Percentiles rank a stretch among this genome's conserved stretches.
Evolutionary conservation across 441 rosid species (phyloP).

Genomic region (Isatis lusitanica): DNA sequence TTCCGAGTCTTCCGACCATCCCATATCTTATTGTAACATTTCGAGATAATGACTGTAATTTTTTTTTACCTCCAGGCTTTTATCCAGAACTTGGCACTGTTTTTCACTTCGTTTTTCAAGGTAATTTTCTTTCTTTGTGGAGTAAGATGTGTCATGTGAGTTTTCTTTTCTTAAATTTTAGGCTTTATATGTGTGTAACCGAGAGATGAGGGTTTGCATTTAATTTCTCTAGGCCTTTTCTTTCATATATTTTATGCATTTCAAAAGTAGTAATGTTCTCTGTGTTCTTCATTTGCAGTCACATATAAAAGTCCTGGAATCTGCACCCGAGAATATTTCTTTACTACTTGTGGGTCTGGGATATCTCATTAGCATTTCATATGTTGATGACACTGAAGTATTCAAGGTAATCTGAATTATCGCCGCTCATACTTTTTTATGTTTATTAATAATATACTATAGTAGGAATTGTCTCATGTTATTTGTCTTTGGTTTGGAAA

Average conservation of each 20-base stretch:
- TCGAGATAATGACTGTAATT: not conserved
- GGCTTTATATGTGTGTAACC: constrained; percentile 4
- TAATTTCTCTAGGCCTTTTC: not conserved
- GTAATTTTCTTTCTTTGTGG: constrained; percentile 39
- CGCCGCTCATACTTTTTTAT: not conserved
- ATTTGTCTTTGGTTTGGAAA: constrained; percentile 4
- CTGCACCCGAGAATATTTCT: constrained; percentile 65
- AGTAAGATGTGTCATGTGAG: not conserved
- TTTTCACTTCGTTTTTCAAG: constrained; percentile 96
- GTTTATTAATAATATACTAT: not conserved
- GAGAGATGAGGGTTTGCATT: not conserved
- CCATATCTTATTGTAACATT: not conserved
- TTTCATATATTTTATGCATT: not conserved
- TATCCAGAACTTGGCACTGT: constrained; percentile 96
- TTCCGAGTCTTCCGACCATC: not conserved
- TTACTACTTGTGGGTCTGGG: constrained; percentile 80
- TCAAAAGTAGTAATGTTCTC: not conserved
- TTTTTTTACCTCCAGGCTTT: constrained; percentile 68
- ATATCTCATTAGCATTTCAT: constrained; percentile 85
- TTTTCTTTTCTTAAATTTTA: not conserved
- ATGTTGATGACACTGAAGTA: constrained; percentile 98
- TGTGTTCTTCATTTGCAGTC: constrained; percentile 43
- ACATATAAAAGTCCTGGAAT: constrained; percentile 86
- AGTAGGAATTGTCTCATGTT: not conserved
- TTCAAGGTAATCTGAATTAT: constrained; percentile 66